These are phyloP conservation scores for Taphrina deformans DNA, from an alignment of 1,139 yeast species.

Conservation along the genomic window DNA sequence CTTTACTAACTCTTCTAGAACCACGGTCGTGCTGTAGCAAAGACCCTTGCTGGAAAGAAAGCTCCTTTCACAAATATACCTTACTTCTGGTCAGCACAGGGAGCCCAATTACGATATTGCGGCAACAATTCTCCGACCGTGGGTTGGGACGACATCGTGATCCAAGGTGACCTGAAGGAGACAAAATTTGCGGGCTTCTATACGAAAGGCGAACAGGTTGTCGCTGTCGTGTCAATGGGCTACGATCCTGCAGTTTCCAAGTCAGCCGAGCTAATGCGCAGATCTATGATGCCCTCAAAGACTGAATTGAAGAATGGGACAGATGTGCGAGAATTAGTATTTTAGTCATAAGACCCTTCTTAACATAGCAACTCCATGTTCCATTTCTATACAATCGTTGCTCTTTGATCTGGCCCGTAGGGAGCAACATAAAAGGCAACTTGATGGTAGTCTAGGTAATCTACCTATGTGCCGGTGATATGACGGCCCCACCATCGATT, in stretches of 20 bases:
- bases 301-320: constrained; percentile 33
- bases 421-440: too few relatives aligned
- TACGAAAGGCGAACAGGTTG: constrained; percentile 35
- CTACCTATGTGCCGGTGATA: too few relatives aligned
- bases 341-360: neutral
- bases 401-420: too few relatives aligned
- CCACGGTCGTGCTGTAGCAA: constrained; percentile 35
- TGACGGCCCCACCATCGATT: too few relatives aligned
- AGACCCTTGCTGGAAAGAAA: constrained; percentile 31
- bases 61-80: constrained; percentile 34
- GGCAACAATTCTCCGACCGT: constrained; percentile 35
- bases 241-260: constrained; percentile 36
- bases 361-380: neutral
- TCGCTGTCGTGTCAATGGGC: constrained; percentile 35
- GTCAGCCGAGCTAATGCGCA: constrained; percentile 33
- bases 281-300: constrained; percentile 35
- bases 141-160: constrained; percentile 36
- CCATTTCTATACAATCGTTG: neutral
- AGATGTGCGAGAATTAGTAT: constrained; percentile 30
- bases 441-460: too few relatives aligned
- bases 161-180: constrained; percentile 34
- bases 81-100: constrained; percentile 37
- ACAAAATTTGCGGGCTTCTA: constrained; percentile 35
- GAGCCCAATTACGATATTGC: constrained; percentile 36
- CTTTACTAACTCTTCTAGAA: constrained; percentile 3